Evolutionary conservation across 495 filamentous ascomycete genomes (phyloP), one percentile per base, ranked within the genome.

Genomic region (Annulohypoxylon bovei): DNA sequence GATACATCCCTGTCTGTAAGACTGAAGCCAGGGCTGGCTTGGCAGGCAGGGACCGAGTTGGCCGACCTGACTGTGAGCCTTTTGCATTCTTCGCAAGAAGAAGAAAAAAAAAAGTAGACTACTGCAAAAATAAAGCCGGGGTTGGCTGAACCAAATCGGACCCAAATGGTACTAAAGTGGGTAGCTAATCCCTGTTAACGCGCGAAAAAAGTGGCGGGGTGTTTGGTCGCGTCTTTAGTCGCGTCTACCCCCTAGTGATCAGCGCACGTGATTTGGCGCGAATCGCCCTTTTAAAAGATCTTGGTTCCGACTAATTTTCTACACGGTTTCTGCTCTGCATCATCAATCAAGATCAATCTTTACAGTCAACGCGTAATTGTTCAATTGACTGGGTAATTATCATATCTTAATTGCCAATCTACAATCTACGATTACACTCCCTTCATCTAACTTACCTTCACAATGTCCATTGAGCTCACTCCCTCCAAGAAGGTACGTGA

Each of bases 401-500:
- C 56, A 8, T 23, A 50, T 61, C 33, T 47, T 47, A 59, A 59
- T 64, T 58, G 52, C 50, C 59, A 18, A 60, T 42, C 50, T 68
- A 32, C 47, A 27, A 67, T 28, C 1, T 58, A 22, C 65, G 63
- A 73, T 71, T 52, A 6, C 16, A 30, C 49, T 58, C 53, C 30
- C 37, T 44, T 54, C 44, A 60, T 32, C 40, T 58, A 52, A 18
- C 28, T 16, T 20, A 20, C 14, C 55, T 59, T 63, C 72, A 75
- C 81, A 78, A 92, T 93, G 92, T 83, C 91, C 73, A 83, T 88
- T 57, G 83, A 92, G 75, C 77, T 93, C 76, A 95, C 92, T 70
- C 92, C 93, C 57, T 95, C 93, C 67, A 95, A 97, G 88, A 90
- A 92, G 88, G 93, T 95, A 86, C 74, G 76, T 75, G 66, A 44